A percentile compares a stretch with the other conserved stretches of the same genome.
Evolutionary conservation across 306 rosid genomes (phyloP).

Genomic region (Senna tora): DNA sequence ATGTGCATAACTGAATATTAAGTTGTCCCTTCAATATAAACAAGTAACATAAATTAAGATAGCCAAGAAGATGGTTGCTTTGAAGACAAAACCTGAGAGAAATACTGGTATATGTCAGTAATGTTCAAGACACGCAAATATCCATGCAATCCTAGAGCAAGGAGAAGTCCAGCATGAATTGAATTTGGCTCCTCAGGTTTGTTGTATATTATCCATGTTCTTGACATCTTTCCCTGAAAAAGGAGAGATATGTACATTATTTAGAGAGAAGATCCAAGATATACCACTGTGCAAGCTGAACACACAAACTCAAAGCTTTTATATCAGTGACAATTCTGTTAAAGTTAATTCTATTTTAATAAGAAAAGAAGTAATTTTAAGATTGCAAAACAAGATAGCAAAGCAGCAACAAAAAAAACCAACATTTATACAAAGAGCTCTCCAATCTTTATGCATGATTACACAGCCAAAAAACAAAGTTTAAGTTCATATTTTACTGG

Average conservation of each 20-base stretch:
- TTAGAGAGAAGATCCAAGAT: conserved; percentile 28
- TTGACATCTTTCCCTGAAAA: conserved; percentile 95
- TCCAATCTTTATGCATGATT: too few relatives aligned
- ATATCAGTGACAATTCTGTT: conserved; percentile 5
- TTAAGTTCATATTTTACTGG: too few relatives aligned
- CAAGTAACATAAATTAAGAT: conserved; percentile 26
- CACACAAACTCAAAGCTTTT: conserved; percentile 18
- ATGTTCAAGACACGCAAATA: conserved; percentile 71
- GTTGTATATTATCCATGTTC: conserved; percentile 90
- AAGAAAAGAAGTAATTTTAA: not conserved
- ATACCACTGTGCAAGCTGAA: conserved; percentile 14
- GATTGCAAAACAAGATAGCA: not conserved
- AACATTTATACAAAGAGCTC: too few relatives aligned
- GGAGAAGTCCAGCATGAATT: conserved; percentile 94
- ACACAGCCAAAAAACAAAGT: too few relatives aligned
- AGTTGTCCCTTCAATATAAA: conserved; percentile 21
- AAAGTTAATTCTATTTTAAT: not conserved
- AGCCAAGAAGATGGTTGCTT: conserved; percentile 23
- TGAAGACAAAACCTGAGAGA: conserved; percentile 59
- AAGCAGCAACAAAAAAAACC: too few relatives aligned
- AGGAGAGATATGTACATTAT: conserved; percentile 37
- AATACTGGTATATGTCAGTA: conserved; percentile 89
- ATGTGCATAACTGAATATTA: not conserved
- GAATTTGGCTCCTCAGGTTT: conserved; percentile 88
- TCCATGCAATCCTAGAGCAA: conserved; percentile 93